phyloP scores from a whole-genome alignment of 2,329 filamentous ascomycete species.

The Ceratocystis papillata region DNA sequence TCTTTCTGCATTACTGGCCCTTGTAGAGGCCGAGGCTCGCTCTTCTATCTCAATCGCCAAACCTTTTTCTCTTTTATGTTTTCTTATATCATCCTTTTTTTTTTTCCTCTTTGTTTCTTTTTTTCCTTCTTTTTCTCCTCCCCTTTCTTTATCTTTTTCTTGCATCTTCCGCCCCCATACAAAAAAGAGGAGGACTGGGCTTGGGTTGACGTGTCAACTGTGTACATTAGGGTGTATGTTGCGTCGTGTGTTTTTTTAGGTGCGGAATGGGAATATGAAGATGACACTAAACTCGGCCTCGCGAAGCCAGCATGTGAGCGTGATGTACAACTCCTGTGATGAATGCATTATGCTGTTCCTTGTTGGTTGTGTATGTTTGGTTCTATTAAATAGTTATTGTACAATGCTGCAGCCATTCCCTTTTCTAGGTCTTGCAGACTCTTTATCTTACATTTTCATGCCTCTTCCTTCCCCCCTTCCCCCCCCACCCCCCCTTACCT shows the following conservation, averaged over 20 bases:
- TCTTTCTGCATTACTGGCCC: neutral
- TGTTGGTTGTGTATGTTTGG: too few species aligned
- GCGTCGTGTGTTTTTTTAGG: constrained; percentile 15
- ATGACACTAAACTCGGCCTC: constrained; percentile 12
- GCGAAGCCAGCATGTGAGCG: neutral
- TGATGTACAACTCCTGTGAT: neutral
- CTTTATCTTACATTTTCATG: neutral
- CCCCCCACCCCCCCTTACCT: too few species aligned
- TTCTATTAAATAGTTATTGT: constrained; percentile 10
- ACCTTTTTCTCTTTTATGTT: constrained; percentile 17
- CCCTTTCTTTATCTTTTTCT: constrained; percentile 1
- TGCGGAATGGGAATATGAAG: constrained; percentile 20
- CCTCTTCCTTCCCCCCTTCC: neutral
- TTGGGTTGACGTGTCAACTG: constrained; percentile 18
- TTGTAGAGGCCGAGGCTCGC: neutral
- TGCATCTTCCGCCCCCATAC: neutral
- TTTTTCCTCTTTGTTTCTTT: constrained; percentile 15
- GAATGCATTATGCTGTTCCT: too few species aligned
- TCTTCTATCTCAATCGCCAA: constrained; percentile 16
- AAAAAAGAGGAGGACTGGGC: constrained; percentile 16
- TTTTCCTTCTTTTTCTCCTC: constrained; percentile 2
- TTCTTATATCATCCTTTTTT: constrained; percentile 14
- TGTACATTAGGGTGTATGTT: constrained; percentile 24
- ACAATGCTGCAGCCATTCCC: neutral
- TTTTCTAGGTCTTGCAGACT: neutral